phyloP scores from a whole-genome alignment of 2,329 filamentous ascomycete genomes.

The Remersonia thermophila region DNA sequence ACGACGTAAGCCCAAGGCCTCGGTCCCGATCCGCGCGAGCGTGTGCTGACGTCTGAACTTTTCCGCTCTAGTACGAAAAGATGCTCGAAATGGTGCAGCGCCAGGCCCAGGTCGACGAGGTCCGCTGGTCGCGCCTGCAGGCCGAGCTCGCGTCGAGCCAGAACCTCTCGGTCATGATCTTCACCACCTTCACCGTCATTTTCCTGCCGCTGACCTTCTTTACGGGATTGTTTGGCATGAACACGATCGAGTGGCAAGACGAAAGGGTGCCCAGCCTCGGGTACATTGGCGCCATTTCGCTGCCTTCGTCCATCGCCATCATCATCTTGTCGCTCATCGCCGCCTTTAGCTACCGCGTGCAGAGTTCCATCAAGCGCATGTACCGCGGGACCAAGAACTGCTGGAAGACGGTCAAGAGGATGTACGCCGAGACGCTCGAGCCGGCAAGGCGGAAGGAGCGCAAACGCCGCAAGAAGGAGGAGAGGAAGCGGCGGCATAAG shows the following conservation, averaged over 20 bases:
- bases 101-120: conserved; percentile 54
- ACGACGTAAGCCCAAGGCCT: conserved; percentile 39
- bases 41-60: too few relatives aligned
- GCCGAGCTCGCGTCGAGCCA: conserved; percentile 51
- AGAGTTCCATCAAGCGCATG: conserved; percentile 19
- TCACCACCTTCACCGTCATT: conserved; percentile 51
- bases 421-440: conserved; percentile 16
- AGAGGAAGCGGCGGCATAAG: conserved; percentile 8
- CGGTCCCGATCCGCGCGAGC: too few relatives aligned
- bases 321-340: conserved; percentile 39
- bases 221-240: conserved; percentile 53
- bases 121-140: conserved; percentile 48
- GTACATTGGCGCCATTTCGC: conserved; percentile 35
- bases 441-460: conserved; percentile 18
- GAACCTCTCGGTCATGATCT: conserved; percentile 52
- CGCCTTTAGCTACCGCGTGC: conserved; percentile 41
- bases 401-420: conserved; percentile 6
- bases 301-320: conserved; percentile 35
- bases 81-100: conserved; percentile 55
- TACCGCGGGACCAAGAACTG: conserved; percentile 14
- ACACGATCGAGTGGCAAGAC: conserved; percentile 47
- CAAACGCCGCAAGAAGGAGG: conserved; percentile 14
- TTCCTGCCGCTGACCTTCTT: conserved; percentile 54
- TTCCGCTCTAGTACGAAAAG: conserved; percentile 40
- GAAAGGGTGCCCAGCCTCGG: conserved; percentile 29